phyloP scores from a whole-genome alignment of 345 rosid species.

The Limnanthes douglasii region DNA sequence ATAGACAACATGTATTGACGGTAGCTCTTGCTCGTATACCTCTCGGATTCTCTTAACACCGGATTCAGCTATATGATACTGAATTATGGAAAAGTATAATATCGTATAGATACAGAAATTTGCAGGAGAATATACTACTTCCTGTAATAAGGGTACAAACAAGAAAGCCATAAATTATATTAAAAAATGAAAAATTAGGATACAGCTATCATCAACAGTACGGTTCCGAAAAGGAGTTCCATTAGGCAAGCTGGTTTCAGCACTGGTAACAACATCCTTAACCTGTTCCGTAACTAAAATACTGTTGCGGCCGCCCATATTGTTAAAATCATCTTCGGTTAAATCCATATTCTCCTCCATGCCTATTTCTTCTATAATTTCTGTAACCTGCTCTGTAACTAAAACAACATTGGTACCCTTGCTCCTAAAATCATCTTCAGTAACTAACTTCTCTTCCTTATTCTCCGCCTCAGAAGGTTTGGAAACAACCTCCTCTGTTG shows the following conservation, averaged over 20 bases:
- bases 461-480: slow-evolving; percentile 9
- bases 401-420: neutral
- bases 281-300: slow-evolving; percentile 16
- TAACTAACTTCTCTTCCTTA: slow-evolving; percentile 7
- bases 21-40: slow-evolving; percentile 31
- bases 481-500: slow-evolving; percentile 19
- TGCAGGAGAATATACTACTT: neutral
- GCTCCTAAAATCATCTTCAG: neutral
- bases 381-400: neutral
- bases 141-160: neutral
- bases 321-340: slow-evolving; percentile 18
- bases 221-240: slow-evolving; percentile 10
- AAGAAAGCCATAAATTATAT: too few relatives aligned
- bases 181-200: slow-evolving; percentile 24
- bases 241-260: slow-evolving; percentile 15
- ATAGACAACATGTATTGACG: slow-evolving; percentile 64
- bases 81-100: slow-evolving; percentile 36
- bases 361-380: too few relatives aligned
- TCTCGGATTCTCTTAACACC: slow-evolving; percentile 64
- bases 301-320: slow-evolving; percentile 19
- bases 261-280: slow-evolving; percentile 22
- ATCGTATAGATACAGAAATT: slow-evolving; percentile 8
- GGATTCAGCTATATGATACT: slow-evolving; percentile 31
- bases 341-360: slow-evolving; percentile 22
- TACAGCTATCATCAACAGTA: slow-evolving; percentile 35